phyloP scores from a whole-genome alignment of 73 alveolate genomes.

The Effrenium voratum region DNA sequence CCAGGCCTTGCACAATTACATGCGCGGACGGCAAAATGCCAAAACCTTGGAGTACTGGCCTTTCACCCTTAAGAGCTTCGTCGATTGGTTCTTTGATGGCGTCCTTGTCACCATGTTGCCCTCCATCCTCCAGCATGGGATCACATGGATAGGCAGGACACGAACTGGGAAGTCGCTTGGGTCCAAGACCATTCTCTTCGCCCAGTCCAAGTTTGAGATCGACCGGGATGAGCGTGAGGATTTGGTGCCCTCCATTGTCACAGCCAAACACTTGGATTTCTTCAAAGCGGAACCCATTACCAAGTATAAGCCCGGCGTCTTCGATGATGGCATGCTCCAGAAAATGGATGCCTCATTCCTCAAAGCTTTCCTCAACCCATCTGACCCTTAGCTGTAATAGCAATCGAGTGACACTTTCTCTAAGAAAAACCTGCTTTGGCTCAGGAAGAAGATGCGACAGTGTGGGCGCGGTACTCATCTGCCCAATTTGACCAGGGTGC shows the following conservation, averaged over 20 bases:
- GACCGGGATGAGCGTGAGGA: slow-evolving; percentile 8
- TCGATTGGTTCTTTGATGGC: slow-evolving; percentile 38
- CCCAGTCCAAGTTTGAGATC: slow-evolving; percentile 29
- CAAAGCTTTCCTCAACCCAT: slow-evolving; percentile 15
- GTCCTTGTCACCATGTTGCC: slow-evolving; percentile 42
- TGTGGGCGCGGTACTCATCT: slow-evolving; percentile 38
- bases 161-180: slow-evolving; percentile 37
- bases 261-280: slow-evolving; percentile 57
- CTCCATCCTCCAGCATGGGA: slow-evolving; percentile 35
- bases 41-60: slow-evolving; percentile 64
- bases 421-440: too few species aligned
- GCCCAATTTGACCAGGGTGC: slow-evolving; percentile 45
- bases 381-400: neutral
- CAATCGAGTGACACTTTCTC: neutral
- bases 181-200: slow-evolving; percentile 6
- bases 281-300: slow-evolving; percentile 65
- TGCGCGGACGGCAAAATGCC: slow-evolving; percentile 34
- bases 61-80: slow-evolving; percentile 38
- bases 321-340: slow-evolving; percentile 22
- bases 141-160: slow-evolving; percentile 45
- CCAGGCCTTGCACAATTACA: slow-evolving; percentile 39
- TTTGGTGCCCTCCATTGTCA: slow-evolving; percentile 39
- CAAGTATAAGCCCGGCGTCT: slow-evolving; percentile 52
- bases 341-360: slow-evolving; percentile 33
- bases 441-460: slow-evolving; percentile 46